Percentiles rank a stretch among this genome's conserved stretches.
Evolutionary conservation across 2,329 filamentous ascomycete species (phyloP).

Genomic region (Trichoderma oligosporum): DNA sequence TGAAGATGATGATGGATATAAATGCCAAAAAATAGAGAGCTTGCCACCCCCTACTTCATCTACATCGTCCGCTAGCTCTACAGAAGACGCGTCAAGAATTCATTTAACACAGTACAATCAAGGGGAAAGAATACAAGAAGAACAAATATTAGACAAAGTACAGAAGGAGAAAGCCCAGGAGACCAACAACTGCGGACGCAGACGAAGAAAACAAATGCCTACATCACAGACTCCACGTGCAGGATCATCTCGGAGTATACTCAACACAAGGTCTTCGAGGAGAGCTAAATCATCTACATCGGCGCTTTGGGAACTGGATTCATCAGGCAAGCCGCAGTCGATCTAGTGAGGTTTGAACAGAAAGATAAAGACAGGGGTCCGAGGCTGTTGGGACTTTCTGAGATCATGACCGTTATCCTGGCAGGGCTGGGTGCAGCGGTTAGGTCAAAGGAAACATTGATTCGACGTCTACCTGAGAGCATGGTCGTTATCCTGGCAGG

Average conservation of each 20-base stretch:
- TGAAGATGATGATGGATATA: not conserved
- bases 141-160: too few relatives aligned
- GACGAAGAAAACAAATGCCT: not conserved
- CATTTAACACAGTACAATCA: not conserved
- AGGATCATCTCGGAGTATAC: not conserved
- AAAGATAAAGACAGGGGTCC: not conserved
- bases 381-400: not conserved
- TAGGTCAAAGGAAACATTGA: not conserved
- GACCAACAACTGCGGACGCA: not conserved
- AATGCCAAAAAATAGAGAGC: not conserved
- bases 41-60: not conserved
- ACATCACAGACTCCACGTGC: not conserved
- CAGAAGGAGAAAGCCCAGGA: too few relatives aligned
- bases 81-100: not conserved
- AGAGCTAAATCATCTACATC: not conserved
- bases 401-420: slow-evolving; percentile 8
- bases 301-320: slow-evolving; percentile 1
- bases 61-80: not conserved
- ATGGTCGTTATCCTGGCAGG: slow-evolving; percentile 13
- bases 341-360: not conserved
- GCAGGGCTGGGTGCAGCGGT: slow-evolving; percentile 4
- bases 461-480: not conserved
- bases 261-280: not conserved
- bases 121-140: not conserved
- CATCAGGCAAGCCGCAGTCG: not conserved